Evolutionary conservation across 2,329 filamentous ascomycete species (phyloP), one percentile per base, ranked within the genome.

Genomic region (Penicillium nordicum): DNA sequence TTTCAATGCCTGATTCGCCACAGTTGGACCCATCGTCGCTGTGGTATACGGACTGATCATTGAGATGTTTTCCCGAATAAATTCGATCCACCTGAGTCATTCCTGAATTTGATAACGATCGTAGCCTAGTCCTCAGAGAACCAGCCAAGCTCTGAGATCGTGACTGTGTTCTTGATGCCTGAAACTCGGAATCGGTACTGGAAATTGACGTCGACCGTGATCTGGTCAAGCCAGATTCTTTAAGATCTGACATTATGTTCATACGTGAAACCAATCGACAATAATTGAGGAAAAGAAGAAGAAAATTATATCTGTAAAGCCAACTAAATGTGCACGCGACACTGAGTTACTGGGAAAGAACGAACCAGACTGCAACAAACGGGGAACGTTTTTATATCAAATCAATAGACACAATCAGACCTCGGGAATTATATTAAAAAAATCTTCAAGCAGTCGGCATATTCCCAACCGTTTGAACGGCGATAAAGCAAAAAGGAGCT

Each of bases 1-100:
- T 52, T 37, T 47, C n/a, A 40, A 47, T 4, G 18, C 32, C 8
- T 3, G 53, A 32, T 12, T 48, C 41, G 6, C 57, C 57, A 16
- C 36, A 11, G 25, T 62, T 56, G 4, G 63, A 63, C 42, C 42
- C 59, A 30, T 64, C 50, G 18, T 67, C 63, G 25, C 61, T 67
- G 45, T 72, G 64, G 30, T 72, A 74, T 7, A 68, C 55, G 8
- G 66, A 68, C 7, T 71, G 62, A 50, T 75, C 70, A 49, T 76
- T 72, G 1, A 72, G 60, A 53, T 73, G 68, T 23, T 63, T 64
- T 3, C 61, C 70, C 1, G 71, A 73, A 57, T 69, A 64, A 3
- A 71, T 59, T 21, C 67, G 61, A 40, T 66, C 57, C 1, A 72
- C 53, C 23, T 58, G 55, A 12, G 38, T 16, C 18, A 57, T 53